phyloP scores from a whole-genome alignment of 2,329 filamentous ascomycete genomes.

The Gyromitra esculenta region DNA sequence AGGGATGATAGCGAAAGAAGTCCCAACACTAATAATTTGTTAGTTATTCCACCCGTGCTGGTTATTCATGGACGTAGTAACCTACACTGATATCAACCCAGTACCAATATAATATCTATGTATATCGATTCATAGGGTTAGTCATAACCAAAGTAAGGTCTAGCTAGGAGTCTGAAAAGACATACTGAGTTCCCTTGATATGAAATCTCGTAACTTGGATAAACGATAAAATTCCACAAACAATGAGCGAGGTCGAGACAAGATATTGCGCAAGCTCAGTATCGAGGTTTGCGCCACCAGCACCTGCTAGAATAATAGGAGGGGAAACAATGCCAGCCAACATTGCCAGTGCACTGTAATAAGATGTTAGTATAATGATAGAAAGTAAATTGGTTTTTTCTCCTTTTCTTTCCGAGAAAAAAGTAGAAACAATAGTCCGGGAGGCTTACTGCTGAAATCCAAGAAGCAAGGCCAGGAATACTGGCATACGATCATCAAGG shows the following conservation, averaged over 20 bases:
- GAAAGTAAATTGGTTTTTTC: neutral
- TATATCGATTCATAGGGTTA: no score
- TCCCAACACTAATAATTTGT: slow-evolving; percentile 65
- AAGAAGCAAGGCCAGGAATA: slow-evolving; percentile 72
- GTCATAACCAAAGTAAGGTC: neutral
- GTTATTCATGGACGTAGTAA: neutral
- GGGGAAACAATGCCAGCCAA: slow-evolving; percentile 68
- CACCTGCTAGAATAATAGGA: slow-evolving; percentile 70
- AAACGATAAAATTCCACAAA: slow-evolving; percentile 71
- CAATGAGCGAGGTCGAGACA: slow-evolving; percentile 74
- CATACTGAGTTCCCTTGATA: slow-evolving; percentile 70
- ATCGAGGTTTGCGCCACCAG: slow-evolving; percentile 68
- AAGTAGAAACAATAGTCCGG: neutral
- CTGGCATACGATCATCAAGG: slow-evolving; percentile 73
- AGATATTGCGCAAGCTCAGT: slow-evolving; percentile 70
- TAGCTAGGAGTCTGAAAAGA: slow-evolving; percentile 3
- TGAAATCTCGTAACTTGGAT: slow-evolving; percentile 75
- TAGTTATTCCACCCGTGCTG: neutral
- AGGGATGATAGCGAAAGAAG: slow-evolving; percentile 77
- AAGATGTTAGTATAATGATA: slow-evolving; percentile 18
- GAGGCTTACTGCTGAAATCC: slow-evolving; percentile 70
- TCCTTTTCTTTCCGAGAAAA: neutral
- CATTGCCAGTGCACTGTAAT: slow-evolving; percentile 70
- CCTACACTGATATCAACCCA: slow-evolving; percentile 70
- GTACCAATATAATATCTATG: slow-evolving; percentile 67